phyloP scores from a whole-genome alignment of 2,329 filamentous ascomycete species.

The Stagonosporopsis rhizophila region DNA sequence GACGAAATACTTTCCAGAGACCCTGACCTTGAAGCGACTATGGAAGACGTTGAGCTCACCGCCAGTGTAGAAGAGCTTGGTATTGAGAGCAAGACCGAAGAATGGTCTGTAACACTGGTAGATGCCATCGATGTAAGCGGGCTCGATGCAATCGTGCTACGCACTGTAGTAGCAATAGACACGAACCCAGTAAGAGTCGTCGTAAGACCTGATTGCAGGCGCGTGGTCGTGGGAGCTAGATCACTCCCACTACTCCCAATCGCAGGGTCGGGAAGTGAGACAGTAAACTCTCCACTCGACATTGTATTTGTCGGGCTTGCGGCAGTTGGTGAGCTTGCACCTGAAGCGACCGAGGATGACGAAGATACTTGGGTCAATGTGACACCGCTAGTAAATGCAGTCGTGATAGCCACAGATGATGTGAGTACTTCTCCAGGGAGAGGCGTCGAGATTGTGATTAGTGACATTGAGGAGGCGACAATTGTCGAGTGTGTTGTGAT shows the following conservation, averaged over 20 bases:
- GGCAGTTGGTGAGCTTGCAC: neutral
- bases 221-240: neutral
- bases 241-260: neutral
- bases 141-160: neutral
- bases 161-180: neutral
- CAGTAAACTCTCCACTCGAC: slow-evolving; percentile 12
- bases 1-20: neutral
- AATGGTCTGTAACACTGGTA: too few relatives aligned
- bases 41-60: neutral
- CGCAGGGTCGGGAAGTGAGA: slow-evolving; percentile 8
- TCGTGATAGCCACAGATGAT: neutral
- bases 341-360: neutral
- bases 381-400: neutral
- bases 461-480: too few relatives aligned
- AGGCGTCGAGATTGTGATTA: too few relatives aligned
- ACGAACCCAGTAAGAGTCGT: neutral
- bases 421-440: too few relatives aligned
- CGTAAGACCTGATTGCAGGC: neutral
- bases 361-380: neutral
- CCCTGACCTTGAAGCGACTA: neutral
- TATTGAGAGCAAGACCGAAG: neutral
- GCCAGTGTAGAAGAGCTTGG: neutral
- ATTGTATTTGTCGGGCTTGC: neutral
- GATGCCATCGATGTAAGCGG: neutral
- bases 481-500: too few relatives aligned